Base-by-base conservation (phyloP, 192 early-diverging fungal species). In the Blastocladiella britannica region DNA sequence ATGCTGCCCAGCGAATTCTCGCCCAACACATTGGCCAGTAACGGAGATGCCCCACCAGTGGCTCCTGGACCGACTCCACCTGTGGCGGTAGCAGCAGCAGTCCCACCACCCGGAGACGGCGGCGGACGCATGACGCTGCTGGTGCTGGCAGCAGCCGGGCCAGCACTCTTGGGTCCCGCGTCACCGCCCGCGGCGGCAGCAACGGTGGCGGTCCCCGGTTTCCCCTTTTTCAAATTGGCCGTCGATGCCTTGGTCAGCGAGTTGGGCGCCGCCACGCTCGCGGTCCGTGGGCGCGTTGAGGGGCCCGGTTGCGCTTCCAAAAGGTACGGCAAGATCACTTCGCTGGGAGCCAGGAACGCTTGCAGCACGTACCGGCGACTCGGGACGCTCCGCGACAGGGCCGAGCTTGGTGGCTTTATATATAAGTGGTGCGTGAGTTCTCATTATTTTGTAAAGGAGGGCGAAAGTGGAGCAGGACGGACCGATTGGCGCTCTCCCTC, bases 141-240 rank as follows among this genome's bases (percentile, higher is more conserved):
- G n/a, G 51, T 23, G 4, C 25, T 29, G 56, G 28, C 47, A 30
- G 65, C 18, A 8, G 54, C 28, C 8, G 63, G n/a, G 9, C 28
- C 60, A 20, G 47, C 43, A n/a, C n/a, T n/a, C 7, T 31, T 53
- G 4, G 66, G 43, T 5, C 59, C 12, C 22, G 66, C 20, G 18
- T 23, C 53, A 9, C 55, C 7, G 12, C 52, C 56, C 26, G 57
- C 55, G 25, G 57, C 26, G 29, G 52, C 26, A 0, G 52, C 52
- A 5, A 52, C 55, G 12, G 57, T 27, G 7, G 60, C 56, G 12
- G 58, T 29, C 12, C 58, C 51, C 47, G 64, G 65, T 52, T 74
- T 74, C 57, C 71, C 71, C 29, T 71, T 71, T 15, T 63, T 57
- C 5, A 65, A 64, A 26, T 60, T 60, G n/a, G 67, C 55, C 25